Evolutionary conservation across 306 rosid species (phyloP).

Genomic region (Castanea crenata): DNA sequence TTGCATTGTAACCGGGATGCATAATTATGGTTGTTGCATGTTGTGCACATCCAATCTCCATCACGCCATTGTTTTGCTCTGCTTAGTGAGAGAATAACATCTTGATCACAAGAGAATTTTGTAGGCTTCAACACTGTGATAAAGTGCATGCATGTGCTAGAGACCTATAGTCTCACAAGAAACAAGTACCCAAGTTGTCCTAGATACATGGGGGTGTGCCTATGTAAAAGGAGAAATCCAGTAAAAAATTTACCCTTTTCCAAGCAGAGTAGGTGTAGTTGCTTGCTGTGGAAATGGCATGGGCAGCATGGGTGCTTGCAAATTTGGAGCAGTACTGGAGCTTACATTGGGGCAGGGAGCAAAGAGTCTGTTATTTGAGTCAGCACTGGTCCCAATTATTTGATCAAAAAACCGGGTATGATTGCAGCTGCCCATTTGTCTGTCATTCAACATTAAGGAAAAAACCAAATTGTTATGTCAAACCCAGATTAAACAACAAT

Average conservation of each 20-base stretch:
- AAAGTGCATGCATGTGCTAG: not conserved
- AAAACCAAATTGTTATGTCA: not conserved
- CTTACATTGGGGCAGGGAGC: slow-evolving; percentile 42
- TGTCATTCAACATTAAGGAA: slow-evolving; percentile 26
- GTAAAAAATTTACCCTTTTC: slow-evolving; percentile 68
- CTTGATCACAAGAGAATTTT: not conserved
- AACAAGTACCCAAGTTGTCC: not conserved
- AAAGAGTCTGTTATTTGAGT: slow-evolving; percentile 45
- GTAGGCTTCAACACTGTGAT: not conserved
- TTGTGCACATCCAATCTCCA: slow-evolving; percentile 99
- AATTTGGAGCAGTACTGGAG: slow-evolving; percentile 42
- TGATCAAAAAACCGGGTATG: slow-evolving; percentile 51
- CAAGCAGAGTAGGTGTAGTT: slow-evolving; percentile 59
- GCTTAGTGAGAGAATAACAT: slow-evolving; percentile 26
- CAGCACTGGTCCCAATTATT: slow-evolving; percentile 45
- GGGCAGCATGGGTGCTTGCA: slow-evolving; percentile 35
- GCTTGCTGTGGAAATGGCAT: slow-evolving; percentile 56
- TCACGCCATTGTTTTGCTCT: slow-evolving; percentile 97
- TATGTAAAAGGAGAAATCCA: slow-evolving; percentile 17
- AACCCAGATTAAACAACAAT: not conserved
- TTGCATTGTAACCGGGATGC: slow-evolving; percentile 89
- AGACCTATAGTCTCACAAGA: slow-evolving; percentile 10
- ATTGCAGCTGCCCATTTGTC: slow-evolving; percentile 57
- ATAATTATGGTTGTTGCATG: slow-evolving; percentile 93
- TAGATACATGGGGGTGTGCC: not conserved